Evolutionary conservation across 305 asterid genomes (phyloP), one percentile per base, ranked within the genome.

Genomic region (Striga hermonthica): DNA sequence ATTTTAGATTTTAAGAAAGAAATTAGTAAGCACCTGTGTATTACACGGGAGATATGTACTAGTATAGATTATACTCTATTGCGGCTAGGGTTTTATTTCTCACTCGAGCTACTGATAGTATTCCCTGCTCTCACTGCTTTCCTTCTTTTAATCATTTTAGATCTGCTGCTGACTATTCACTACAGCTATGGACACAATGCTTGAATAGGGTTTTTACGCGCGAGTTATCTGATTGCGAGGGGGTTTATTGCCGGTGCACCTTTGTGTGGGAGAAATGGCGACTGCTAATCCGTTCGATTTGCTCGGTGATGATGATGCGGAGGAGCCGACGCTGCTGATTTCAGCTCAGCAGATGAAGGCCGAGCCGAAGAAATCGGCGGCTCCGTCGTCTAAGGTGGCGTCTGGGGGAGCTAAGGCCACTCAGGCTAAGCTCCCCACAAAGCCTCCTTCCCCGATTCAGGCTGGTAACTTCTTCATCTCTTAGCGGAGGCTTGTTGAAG

Each of bases 21-120:
- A n/a, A n/a, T n/a, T n/a, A n/a, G n/a, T n/a, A n/a, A n/a, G n/a
- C n/a, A n/a, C n/a, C n/a, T n/a, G n/a, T n/a, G n/a, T n/a, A n/a
- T n/a, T n/a, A n/a, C n/a, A n/a, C n/a, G n/a, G n/a, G n/a, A n/a
- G n/a, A n/a, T n/a, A n/a, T n/a, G n/a, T n/a, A n/a, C n/a, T n/a
- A n/a, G n/a, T n/a, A n/a, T n/a, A n/a, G n/a, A n/a, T n/a, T 57
- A 10, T 59, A 5, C 6, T 64, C 66, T 44, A 74, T 78, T 75
- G 87, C 90, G 87, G 95, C 96, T 89, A 89, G 95, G 96, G 95
- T 86, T 89, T 83, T 78, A 56, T 41, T 16, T 10, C 75, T 37
- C 40, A 49, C 59, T 38, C 12, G n/a, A 8, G n/a, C 37, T 14
- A 36, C 38, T 5, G 50, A 14, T 9, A 22, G 31, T 22, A 3